These are phyloP conservation scores for Penicillium taxi DNA, from an alignment of 495 filamentous ascomycete species.

Conservation along the genomic window DNA sequence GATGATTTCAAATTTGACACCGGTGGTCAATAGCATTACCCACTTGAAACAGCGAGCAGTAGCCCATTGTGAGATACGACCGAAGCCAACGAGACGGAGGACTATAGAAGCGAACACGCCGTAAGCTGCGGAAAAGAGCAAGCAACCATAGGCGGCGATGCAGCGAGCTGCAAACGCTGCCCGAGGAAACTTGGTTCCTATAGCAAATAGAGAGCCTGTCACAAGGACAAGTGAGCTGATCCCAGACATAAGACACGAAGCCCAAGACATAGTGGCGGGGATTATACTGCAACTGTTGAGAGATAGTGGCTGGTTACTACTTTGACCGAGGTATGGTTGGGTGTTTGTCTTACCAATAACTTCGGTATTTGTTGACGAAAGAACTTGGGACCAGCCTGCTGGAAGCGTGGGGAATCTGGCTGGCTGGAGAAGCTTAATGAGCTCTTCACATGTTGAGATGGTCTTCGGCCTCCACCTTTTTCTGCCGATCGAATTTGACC, in stretches of 20 bases:
- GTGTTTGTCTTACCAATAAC: too few species aligned
- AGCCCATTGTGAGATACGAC: conserved; percentile 77
- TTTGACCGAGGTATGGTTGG: too few species aligned
- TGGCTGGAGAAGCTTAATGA: too few species aligned
- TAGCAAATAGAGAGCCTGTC: conserved; percentile 50
- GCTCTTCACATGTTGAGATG: too few species aligned
- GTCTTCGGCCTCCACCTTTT: too few species aligned
- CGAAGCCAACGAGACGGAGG: conserved; percentile 62
- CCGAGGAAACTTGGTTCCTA: conserved; percentile 45
- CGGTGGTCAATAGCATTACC: conserved; percentile 65
- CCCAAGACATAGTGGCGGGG: conserved; percentile 31
- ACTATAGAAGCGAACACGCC: conserved; percentile 68
- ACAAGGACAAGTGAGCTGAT: conserved; percentile 47
- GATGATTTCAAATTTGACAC: conserved; percentile 68
- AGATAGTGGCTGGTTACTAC: too few species aligned
- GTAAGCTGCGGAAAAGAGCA: conserved; percentile 60
- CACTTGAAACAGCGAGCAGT: conserved; percentile 74
- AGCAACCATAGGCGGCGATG: conserved; percentile 60
- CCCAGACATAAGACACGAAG: conserved; percentile 44
- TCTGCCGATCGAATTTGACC: too few species aligned
- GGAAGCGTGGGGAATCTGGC: too few species aligned
- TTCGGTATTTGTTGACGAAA: too few species aligned
- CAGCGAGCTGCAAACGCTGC: conserved; percentile 64
- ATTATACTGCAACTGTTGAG: conserved; percentile 3
- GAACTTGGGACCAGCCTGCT: too few species aligned